Evolutionary conservation across 805 yeast genomes (phyloP).

Genomic region (Candida schatavii): DNA sequence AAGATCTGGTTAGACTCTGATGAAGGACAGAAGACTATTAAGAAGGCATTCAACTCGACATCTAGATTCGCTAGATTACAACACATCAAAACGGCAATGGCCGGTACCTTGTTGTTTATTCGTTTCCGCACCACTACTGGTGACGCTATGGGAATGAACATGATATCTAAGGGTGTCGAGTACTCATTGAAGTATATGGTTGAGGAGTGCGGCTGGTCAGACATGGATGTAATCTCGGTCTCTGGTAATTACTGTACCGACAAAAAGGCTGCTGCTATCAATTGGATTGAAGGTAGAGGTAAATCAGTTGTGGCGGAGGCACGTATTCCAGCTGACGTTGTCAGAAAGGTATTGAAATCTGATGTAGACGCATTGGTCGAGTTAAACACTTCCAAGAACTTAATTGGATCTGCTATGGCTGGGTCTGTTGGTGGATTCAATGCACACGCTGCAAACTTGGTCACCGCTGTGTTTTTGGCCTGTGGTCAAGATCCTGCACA

Average conservation of each 20-base stretch:
- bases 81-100: constrained; percentile 87
- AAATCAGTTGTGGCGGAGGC: constrained; percentile 97
- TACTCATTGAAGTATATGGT: constrained; percentile 78
- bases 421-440: constrained; percentile 98
- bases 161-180: constrained; percentile 99
- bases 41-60: constrained; percentile 91
- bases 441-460: constrained; percentile 96
- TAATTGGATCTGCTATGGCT: constrained; percentile 97
- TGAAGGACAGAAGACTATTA: constrained; percentile 81
- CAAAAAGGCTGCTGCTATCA: constrained; percentile 95
- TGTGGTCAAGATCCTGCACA: constrained; percentile 99
- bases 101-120: constrained; percentile 84
- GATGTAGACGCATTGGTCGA: constrained; percentile 91
- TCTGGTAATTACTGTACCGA: constrained; percentile 98
- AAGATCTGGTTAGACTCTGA: constrained; percentile 94
- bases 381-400: constrained; percentile 82
- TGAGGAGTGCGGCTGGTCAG: constrained; percentile 86
- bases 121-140: constrained; percentile 99
- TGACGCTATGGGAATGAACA: constrained; percentile 99
- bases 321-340: constrained; percentile 77
- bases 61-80: constrained; percentile 96
- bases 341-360: constrained; percentile 79
- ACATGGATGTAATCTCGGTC: constrained; percentile 88
- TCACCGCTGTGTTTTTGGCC: constrained; percentile 91
- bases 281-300: constrained; percentile 99